Evolutionary conservation across 441 rosid genomes (phyloP), one percentile per base, ranked within the genome.

Genomic region (Gossypium davidsonii): DNA sequence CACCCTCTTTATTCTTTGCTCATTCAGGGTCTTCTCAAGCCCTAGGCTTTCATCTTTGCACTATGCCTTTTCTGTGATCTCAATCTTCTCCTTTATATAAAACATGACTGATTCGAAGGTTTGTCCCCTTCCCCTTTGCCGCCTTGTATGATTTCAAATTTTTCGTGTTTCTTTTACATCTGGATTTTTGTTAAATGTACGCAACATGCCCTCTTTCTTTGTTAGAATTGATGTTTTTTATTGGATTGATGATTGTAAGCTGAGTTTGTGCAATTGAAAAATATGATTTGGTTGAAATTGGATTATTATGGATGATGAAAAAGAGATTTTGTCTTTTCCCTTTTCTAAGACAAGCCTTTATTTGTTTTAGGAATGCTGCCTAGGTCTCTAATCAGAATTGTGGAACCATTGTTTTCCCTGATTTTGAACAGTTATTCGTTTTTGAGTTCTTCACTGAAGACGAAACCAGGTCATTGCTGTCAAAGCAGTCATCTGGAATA

Each of bases 361-460:
- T 51, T 1, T 37, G 34, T 53, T 73, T 64, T 17, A 14, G 10
- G 15, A 9, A 44, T 58, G 17, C 37, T 11, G 60, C 51, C 31
- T 64, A 15, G 51, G 31, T 39, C 9, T 42, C 17, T 71, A 42
- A 31, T 28, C 70, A 59, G 26, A 64, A 53, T 42, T 11, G 71
- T 25, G 21, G 39, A 26, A 60, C 64, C 7, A 42, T 53, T 67
- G 17, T 67, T 42, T 73, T 76, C 21, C 74, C 12, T 71, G 72
- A 46, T 23, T 34, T 42, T 14, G 63, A 57, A 74, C 84, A 92
- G 92, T 68, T 88, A n/a, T 34, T 92, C 42, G 60, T 92, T 73
- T 95, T 95, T 79, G 98, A 98, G 37, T 95, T 98, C 42, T 95
- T 95, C 78, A 88, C 95, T 34, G 98, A 92, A 83, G 91, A 95